Conservation (phyloP, 1,284 basidiomycete species). For the Sphagnurus paluster region DNA sequence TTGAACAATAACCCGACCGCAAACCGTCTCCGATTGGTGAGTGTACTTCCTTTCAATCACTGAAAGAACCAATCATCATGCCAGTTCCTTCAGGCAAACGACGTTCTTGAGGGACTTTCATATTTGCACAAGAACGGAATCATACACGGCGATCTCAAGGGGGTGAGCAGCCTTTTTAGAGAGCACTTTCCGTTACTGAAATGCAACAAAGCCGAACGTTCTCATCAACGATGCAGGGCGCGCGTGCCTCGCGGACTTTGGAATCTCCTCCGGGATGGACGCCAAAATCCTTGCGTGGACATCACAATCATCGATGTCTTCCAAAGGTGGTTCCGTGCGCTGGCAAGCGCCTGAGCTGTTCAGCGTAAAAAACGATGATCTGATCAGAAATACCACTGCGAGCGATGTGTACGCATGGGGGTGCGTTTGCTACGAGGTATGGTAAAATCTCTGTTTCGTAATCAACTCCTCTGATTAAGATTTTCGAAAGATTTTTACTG, state of each 20-base stretch:
- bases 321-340: conserved; percentile 12
- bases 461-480: neutral
- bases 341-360: conserved; percentile 22
- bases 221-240: conserved; percentile 14
- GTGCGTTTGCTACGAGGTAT: conserved; percentile 16
- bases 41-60: neutral
- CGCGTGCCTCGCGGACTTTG: conserved; percentile 24
- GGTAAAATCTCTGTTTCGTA: too few species aligned
- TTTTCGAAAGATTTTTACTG: conserved; percentile 11
- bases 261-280: conserved; percentile 11
- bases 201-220: conserved; percentile 20
- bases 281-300: conserved; percentile 3
- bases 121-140: conserved; percentile 17
- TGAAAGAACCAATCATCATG: too few species aligned
- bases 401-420: conserved; percentile 21
- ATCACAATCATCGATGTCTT: conserved; percentile 1
- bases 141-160: conserved; percentile 14
- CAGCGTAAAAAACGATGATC: neutral
- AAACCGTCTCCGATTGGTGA: conserved; percentile 18
- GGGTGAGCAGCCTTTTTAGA: neutral
- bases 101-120: conserved; percentile 14
- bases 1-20: conserved; percentile 12
- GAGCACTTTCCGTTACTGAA: neutral
- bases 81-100: conserved; percentile 12
- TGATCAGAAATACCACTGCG: conserved; percentile 4